Percentiles rank a stretch among this genome's conserved stretches.
Conservation (phyloP, 306 rosid genomes). For the Dicorynia guianensis region DNA sequence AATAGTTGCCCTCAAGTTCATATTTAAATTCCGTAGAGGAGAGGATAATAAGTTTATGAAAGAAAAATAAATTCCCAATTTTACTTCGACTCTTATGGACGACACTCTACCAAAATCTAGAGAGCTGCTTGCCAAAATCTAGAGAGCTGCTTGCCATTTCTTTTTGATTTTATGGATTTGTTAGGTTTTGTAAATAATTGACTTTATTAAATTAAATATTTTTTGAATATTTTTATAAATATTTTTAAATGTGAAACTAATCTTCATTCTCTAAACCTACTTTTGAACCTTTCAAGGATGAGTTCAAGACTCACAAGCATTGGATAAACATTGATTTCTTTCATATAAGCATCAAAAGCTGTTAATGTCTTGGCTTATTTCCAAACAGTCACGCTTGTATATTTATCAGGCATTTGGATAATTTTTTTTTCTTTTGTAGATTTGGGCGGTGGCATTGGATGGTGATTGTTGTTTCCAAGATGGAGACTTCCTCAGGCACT, state of each 20-base stretch:
- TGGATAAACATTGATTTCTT: background rate
- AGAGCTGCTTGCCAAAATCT: background rate
- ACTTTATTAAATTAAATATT: too few relatives aligned
- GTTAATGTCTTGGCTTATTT: background rate
- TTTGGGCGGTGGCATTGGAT: slow-evolving; percentile 33
- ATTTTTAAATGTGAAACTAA: too few relatives aligned
- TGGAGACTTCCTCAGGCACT: background rate
- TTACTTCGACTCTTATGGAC: background rate
- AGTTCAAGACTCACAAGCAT: too few relatives aligned
- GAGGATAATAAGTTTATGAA: too few relatives aligned
- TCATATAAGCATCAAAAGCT: background rate
- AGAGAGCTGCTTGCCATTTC: background rate
- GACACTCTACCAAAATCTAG: background rate
- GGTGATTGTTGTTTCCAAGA: slow-evolving; percentile 13
- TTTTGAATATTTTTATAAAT: too few relatives aligned
- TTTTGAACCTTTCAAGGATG: too few relatives aligned
- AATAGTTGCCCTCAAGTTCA: background rate
- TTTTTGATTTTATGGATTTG: background rate
- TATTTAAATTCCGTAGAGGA: too few relatives aligned
- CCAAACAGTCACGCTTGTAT: background rate
- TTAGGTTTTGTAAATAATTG: too few relatives aligned
- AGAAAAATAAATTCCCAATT: too few relatives aligned
- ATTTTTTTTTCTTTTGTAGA: background rate
- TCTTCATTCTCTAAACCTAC: too few relatives aligned
- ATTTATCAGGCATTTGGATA: background rate